Conservation (phyloP, 371 early-diverging fungal species). For the Cokeromyces recurvatus region DNA sequence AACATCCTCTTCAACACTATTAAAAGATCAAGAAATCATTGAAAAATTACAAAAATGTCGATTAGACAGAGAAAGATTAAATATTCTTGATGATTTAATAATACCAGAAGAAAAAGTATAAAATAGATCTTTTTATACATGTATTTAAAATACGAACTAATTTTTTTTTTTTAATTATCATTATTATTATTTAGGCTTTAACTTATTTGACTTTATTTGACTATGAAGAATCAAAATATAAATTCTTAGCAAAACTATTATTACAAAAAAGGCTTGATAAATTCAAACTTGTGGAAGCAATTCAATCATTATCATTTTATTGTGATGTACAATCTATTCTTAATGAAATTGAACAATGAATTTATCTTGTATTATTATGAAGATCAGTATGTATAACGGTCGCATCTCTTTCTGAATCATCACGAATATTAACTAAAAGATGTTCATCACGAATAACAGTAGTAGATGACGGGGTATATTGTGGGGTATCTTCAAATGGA, state of each 20-base stretch:
- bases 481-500: conserved; percentile 12
- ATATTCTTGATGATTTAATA: conserved; percentile 11
- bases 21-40: conserved; percentile 2
- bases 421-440: conserved; percentile 12
- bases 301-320: conserved; percentile 28
- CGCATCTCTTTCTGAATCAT: conserved; percentile 16
- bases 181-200: conserved; percentile 3
- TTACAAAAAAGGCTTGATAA: background rate
- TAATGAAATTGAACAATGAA: too few relatives aligned
- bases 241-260: conserved; percentile 14
- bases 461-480: conserved; percentile 9
- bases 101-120: conserved; percentile 13
- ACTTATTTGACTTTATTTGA: conserved; percentile 19
- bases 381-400: conserved; percentile 13
- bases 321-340: conserved; percentile 15
- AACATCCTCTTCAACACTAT: background rate
- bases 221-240: conserved; percentile 25
- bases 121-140: too few relatives aligned
- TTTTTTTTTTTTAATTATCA: too few relatives aligned
- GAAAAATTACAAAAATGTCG: conserved; percentile 18
- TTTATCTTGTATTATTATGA: background rate
- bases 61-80: conserved; percentile 36
- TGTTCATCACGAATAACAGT: too few relatives aligned
- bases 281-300: conserved; percentile 4
- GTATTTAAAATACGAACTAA: too few relatives aligned